These are phyloP conservation scores for Protomyces gravidus DNA, from an alignment of 1,139 yeast genomes.

Conservation along the genomic window DNA sequence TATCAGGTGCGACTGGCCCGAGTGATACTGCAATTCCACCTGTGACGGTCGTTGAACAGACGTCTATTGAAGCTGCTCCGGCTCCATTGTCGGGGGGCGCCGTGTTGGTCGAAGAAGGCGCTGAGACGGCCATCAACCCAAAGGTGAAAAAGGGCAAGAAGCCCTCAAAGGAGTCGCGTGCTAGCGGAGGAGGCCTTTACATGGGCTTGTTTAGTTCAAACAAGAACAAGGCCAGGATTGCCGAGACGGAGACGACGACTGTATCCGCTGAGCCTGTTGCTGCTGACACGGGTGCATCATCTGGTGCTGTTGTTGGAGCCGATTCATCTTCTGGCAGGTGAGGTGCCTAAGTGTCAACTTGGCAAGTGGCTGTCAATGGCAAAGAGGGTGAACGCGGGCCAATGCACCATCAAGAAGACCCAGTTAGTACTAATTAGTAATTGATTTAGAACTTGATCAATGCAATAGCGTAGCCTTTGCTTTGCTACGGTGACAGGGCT, in stretches of 20 bases:
- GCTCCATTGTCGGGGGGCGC: background rate
- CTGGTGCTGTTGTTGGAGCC: too few relatives aligned
- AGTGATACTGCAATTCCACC: background rate
- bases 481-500: too few relatives aligned
- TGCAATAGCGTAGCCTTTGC: too few relatives aligned
- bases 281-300: too few relatives aligned
- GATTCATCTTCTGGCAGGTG: too few relatives aligned
- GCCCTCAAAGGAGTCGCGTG: background rate
- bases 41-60: background rate
- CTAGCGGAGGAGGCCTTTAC: background rate
- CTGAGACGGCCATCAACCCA: background rate
- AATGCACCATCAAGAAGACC: too few relatives aligned
- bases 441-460: too few relatives aligned
- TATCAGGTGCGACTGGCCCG: background rate
- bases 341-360: too few relatives aligned
- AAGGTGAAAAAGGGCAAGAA: background rate
- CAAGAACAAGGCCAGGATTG: background rate
- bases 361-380: too few relatives aligned
- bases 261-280: background rate
- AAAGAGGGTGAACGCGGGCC: too few relatives aligned
- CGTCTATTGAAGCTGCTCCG: background rate
- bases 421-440: too few relatives aligned
- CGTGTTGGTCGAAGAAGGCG: background rate
- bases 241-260: background rate
- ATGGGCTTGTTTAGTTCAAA: background rate